These are phyloP conservation scores for Pelargonium cotyledonis DNA, from an alignment of 441 rosid species.

Conservation along the genomic window DNA sequence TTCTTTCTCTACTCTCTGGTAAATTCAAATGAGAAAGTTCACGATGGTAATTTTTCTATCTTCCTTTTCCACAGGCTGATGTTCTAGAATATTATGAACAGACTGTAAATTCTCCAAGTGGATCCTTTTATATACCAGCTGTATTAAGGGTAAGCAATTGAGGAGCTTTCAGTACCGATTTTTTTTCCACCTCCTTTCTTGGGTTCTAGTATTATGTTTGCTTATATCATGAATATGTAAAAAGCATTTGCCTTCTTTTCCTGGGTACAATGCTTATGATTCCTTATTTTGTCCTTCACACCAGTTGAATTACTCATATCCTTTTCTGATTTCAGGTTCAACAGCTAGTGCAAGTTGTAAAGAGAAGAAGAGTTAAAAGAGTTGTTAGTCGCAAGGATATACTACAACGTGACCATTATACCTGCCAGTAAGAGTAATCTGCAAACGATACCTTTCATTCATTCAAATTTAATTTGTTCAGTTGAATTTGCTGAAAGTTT, in stretches of 20 bases:
- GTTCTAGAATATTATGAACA: conserved; percentile 89
- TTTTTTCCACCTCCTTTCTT: conserved; percentile 5
- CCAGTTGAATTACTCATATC: conserved; percentile 17
- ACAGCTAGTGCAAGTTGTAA: conserved; percentile 81
- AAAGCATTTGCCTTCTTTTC: not conserved
- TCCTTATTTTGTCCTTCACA: not conserved
- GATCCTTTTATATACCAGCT: conserved; percentile 91
- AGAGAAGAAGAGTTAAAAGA: conserved; percentile 61
- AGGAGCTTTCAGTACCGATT: conserved; percentile 12
- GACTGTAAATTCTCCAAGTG: conserved; percentile 69
- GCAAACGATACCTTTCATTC: not conserved
- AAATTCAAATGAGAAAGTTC: no score
- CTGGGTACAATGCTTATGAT: not conserved
- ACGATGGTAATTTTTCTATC: not conserved
- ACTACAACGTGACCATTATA: conserved; percentile 62
- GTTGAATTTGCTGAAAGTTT: not conserved
- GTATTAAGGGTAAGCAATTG: conserved; percentile 70
- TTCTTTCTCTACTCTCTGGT: no score
- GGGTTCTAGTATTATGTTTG: not conserved
- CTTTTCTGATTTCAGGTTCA: conserved; percentile 55
- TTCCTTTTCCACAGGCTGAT: conserved; percentile 59
- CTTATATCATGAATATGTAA: not conserved
- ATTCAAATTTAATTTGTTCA: not conserved
- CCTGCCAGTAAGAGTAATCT: conserved; percentile 71
- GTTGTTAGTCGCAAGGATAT: conserved; percentile 70